Evolutionary conservation across 768 basidiomycete genomes (phyloP).

Genomic region (Mycena chlorophos): DNA sequence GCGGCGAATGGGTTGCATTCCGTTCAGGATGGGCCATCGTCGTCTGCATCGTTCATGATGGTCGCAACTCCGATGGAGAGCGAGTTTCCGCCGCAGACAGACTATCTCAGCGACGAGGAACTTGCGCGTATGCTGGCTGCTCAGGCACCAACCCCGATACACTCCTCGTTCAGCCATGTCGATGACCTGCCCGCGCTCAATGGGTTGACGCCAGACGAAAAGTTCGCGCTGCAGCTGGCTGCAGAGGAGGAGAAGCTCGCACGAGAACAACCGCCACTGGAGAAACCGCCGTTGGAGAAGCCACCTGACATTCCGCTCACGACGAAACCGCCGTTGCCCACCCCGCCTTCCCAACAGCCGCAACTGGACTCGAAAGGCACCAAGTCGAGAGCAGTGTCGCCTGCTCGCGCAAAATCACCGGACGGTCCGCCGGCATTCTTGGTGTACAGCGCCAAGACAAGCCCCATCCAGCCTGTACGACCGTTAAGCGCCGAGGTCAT

Average conservation of each 20-base stretch:
- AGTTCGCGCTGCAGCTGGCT: constrained; percentile 27
- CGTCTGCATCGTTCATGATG: background rate
- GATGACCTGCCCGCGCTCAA: constrained; percentile 9
- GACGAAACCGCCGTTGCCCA: background rate
- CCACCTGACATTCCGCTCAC: constrained; percentile 10
- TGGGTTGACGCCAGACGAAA: constrained; percentile 31
- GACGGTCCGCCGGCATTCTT: constrained; percentile 6
- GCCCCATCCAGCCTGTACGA: constrained; percentile 2
- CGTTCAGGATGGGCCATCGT: constrained; percentile 28
- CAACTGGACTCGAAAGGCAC: no score
- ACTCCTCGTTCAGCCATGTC: constrained; percentile 6
- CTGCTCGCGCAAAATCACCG: constrained; percentile 22
- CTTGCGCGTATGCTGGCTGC: constrained; percentile 19
- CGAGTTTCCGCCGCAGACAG: constrained; percentile 1
- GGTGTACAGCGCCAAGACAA: constrained; percentile 6
- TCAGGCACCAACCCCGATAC: constrained; percentile 15
- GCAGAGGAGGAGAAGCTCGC: constrained; percentile 19
- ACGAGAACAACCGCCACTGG: constrained; percentile 9
- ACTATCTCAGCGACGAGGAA: constrained; percentile 18
- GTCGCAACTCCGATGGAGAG: background rate
- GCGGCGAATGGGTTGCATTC: constrained; percentile 15
- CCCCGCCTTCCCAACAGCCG: constrained; percentile 20
- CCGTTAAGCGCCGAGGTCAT: constrained; percentile 14
- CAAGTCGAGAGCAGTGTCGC: no score
- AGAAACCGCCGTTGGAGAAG: constrained; percentile 9